Evolutionary conservation across 148 eudicot species (phyloP), one percentile per base, ranked within the genome.

Genomic region (Heliamphora exappendiculata): DNA sequence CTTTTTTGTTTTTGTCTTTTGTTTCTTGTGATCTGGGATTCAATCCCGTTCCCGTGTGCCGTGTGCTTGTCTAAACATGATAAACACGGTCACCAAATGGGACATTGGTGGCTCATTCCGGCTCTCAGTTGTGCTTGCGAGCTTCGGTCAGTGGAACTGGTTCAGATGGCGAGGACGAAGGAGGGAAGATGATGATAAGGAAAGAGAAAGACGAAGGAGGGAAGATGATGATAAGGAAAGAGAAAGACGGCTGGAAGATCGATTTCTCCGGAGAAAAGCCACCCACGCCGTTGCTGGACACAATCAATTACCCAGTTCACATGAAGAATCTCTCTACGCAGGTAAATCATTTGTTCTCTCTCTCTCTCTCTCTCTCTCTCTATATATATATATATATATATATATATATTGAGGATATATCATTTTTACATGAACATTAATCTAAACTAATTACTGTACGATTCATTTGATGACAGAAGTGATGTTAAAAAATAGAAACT

Each of bases 211-310:
- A 84, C 19, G 76, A n/a, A n/a, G n/a, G n/a, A 20, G 74, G 79
- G 57, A 86, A 82, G 57, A 72, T 78, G 78, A 62, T 70, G 28
- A 85, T 74, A 5, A 81, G 66, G 45, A 82, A 78, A 50, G 92
- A 82, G 17, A 82, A 59, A 29, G 83, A 84, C 19, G 76, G 74
- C 3, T 78, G 80, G 86, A 84, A 85, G 83, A 87, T 89, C 22
- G 91, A 89, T 68, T 88, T 82, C 80, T 81, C 87, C 0, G 89
- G 85, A 7, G 87, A 84, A 59, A 91, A 88, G 75, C 93, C 91
- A 4, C 69, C 84, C 2, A 89, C 97, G 29, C 93, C 97, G 26
- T 78, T 91, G 75, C 76, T 91, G 5, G 93, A 91, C 59, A 91
- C 93, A 1, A 72, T 91, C 81, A 87, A 87, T 68, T 81, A 79